phyloP scores from a whole-genome alignment of 805 yeast genomes.

The Metschnikowia cubensis region DNA sequence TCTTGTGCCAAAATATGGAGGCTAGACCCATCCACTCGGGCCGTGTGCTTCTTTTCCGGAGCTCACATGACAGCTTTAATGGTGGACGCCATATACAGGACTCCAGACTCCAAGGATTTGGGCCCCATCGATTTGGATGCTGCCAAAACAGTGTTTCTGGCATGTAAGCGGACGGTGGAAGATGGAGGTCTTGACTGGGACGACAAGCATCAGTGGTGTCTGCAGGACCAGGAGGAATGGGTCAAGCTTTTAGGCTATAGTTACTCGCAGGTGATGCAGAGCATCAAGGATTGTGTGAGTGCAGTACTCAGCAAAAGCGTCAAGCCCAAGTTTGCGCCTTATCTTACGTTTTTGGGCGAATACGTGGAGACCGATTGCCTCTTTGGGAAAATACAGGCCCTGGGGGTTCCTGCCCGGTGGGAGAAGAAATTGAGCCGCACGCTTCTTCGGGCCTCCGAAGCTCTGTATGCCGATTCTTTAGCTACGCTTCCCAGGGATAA shows the following conservation, averaged over 20 bases:
- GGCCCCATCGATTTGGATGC: slow-evolving; percentile 30
- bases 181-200: slow-evolving; percentile 33
- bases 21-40: slow-evolving; percentile 46
- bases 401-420: slow-evolving; percentile 45
- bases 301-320: slow-evolving; percentile 37
- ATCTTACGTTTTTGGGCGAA: slow-evolving; percentile 46
- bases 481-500: slow-evolving; percentile 56
- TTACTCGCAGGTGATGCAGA: slow-evolving; percentile 44
- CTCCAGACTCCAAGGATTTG: slow-evolving; percentile 19
- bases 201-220: slow-evolving; percentile 30
- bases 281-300: slow-evolving; percentile 41
- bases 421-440: slow-evolving; percentile 35
- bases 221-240: slow-evolving; percentile 51
- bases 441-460: slow-evolving; percentile 34
- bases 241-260: slow-evolving; percentile 40
- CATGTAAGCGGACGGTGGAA: slow-evolving; percentile 28
- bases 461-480: slow-evolving; percentile 36
- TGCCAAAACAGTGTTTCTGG: slow-evolving; percentile 24
- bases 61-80: slow-evolving; percentile 32
- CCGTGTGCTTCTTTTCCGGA: slow-evolving; percentile 49
- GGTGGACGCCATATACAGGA: slow-evolving; percentile 23
- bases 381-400: slow-evolving; percentile 30
- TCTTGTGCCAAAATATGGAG: slow-evolving; percentile 57
- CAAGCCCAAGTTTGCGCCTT: slow-evolving; percentile 59
- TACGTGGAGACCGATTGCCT: slow-evolving; percentile 47